phyloP scores from a whole-genome alignment of 768 basidiomycete genomes.

The Tephrocybe sp. region DNA sequence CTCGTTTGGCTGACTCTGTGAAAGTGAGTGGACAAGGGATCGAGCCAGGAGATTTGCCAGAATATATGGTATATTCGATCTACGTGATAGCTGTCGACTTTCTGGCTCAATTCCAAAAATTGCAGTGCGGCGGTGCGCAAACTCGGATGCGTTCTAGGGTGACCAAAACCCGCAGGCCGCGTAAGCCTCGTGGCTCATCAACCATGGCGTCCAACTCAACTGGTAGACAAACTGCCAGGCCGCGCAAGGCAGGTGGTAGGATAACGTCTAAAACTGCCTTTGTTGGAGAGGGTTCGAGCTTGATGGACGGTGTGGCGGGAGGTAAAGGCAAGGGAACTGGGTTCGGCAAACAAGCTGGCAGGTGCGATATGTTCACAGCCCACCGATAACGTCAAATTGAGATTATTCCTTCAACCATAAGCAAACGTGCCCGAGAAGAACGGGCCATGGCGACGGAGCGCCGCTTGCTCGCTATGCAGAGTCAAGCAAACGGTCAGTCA shows the following conservation, averaged over 20 bases:
- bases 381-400: neutral
- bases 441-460: conserved; percentile 74
- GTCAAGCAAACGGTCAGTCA: conserved; percentile 25
- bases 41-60: conserved; percentile 62
- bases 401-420: conserved; percentile 24
- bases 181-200: conserved; percentile 22
- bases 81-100: neutral
- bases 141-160: conserved; percentile 55
- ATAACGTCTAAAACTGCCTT: conserved; percentile 66
- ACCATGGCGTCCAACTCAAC: conserved; percentile 56
- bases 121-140: conserved; percentile 81
- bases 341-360: conserved; percentile 70
- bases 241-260: conserved; percentile 70
- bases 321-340: conserved; percentile 47
- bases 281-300: conserved; percentile 49
- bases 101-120: neutral
- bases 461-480: conserved; percentile 50
- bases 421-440: conserved; percentile 79
- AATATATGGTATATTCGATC: conserved; percentile 63
- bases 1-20: conserved; percentile 65
- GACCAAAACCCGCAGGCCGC: conserved; percentile 39
- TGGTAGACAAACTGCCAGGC: conserved; percentile 63
- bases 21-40: conserved; percentile 36
- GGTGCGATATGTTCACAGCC: conserved; percentile 35
- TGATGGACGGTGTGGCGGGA: conserved; percentile 44